A percentile compares a stretch with the other conserved stretches of the same genome.
These are phyloP conservation scores for Fusarium sp. DNA, from an alignment of 2,329 filamentous ascomycete species.

Conservation along the genomic window DNA sequence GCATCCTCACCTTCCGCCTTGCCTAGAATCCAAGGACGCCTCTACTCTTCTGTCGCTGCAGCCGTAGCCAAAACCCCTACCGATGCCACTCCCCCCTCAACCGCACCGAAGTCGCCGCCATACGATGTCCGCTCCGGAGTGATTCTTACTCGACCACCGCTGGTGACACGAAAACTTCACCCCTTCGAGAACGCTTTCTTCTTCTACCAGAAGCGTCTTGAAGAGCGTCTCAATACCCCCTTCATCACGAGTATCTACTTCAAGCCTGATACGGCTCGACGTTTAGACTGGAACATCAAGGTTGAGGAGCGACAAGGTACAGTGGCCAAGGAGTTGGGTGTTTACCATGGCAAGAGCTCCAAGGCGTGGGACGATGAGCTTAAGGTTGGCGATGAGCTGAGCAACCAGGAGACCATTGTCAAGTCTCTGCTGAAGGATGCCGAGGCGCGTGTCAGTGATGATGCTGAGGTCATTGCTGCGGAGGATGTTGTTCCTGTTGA, in stretches of 20 bases:
- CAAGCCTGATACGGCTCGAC: constrained; percentile 86
- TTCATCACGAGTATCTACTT: constrained; percentile 96
- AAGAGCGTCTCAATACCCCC: constrained; percentile 88
- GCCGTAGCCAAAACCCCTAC: constrained; percentile 36
- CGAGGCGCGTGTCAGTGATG: constrained; percentile 69
- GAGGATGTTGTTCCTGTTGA: constrained; percentile 75
- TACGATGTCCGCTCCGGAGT: constrained; percentile 73
- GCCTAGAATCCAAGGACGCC: constrained; percentile 46
- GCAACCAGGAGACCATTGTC: constrained; percentile 71
- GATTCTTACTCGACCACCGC: constrained; percentile 86
- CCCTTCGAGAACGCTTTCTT: constrained; percentile 93
- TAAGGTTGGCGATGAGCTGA: constrained; percentile 76
- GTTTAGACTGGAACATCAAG: constrained; percentile 92
- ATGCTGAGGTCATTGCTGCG: constrained; percentile 68
- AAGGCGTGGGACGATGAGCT: constrained; percentile 93
- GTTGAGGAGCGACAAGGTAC: constrained; percentile 77
- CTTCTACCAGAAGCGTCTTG: constrained; percentile 96
- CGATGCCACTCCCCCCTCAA: constrained; percentile 34
- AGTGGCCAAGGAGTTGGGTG: constrained; percentile 84
- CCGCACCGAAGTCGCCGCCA: constrained; percentile 39
- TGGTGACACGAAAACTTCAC: constrained; percentile 84
- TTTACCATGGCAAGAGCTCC: constrained; percentile 77
- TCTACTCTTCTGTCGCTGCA: constrained; percentile 52
- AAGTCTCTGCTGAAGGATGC: constrained; percentile 81
- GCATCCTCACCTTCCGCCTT: constrained; percentile 45